Percentiles rank a stretch among this genome's conserved stretches.
Evolutionary conservation across 352 stramenopile species (phyloP).

Genomic region (Pythium sp.): DNA sequence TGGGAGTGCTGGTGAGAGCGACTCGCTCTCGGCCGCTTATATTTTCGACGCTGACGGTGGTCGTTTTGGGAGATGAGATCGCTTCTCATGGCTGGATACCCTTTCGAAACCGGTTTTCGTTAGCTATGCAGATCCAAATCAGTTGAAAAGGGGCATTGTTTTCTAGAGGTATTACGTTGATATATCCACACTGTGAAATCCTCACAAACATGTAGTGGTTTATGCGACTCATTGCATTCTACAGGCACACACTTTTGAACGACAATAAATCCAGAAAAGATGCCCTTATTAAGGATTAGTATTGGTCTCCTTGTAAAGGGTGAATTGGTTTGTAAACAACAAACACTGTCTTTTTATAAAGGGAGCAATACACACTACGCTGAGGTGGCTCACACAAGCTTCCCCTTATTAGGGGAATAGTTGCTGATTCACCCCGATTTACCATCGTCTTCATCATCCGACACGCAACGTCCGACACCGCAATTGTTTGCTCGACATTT

Average conservation of each 20-base stretch:
- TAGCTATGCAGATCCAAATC: not conserved
- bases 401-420: not conserved
- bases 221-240: not conserved
- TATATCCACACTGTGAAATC: not conserved
- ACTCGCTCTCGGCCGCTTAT: not conserved
- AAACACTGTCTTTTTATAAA: not conserved
- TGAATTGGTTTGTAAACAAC: not conserved
- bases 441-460: not conserved
- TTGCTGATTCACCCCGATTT: not conserved
- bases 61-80: not conserved
- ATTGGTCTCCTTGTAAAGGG: not conserved
- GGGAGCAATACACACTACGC: too few relatives aligned
- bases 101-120: not conserved
- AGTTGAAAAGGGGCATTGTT: not conserved
- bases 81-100: not conserved
- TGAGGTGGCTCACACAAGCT: not conserved
- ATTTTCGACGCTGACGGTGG: slow-evolving; percentile 5
- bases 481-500: slow-evolving; percentile 1
- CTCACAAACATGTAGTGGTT: not conserved
- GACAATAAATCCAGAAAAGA: not conserved
- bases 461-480: slow-evolving; percentile 1
- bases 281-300: not conserved
- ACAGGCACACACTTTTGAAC: not conserved
- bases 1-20: too few relatives aligned
- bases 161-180: not conserved